These are phyloP conservation scores for Endotrypanum monterogeii DNA, from an alignment of 208 protist species.

Conservation along the genomic window DNA sequence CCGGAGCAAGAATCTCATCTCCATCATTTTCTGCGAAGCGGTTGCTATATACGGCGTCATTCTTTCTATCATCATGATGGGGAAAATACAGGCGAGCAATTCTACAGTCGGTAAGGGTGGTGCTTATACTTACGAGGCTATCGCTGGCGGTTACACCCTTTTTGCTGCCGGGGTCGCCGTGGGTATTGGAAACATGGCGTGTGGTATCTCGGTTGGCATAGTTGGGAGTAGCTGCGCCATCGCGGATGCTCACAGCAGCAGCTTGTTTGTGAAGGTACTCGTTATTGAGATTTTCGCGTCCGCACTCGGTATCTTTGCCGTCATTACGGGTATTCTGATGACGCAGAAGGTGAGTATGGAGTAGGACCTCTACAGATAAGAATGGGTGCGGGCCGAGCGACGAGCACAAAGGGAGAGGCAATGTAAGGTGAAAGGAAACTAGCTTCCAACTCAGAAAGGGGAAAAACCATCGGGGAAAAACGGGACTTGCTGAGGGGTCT, in stretches of 20 bases:
- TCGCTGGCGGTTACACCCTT: constrained; percentile 89
- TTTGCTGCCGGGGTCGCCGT: constrained; percentile 95
- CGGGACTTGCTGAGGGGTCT: too few species aligned
- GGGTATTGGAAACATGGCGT: constrained; percentile 96
- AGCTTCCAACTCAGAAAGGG: too few species aligned
- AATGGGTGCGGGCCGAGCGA: background rate
- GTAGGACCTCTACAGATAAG: constrained; percentile 16
- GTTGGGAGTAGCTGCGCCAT: constrained; percentile 96
- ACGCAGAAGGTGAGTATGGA: constrained; percentile 84
- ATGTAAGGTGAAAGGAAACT: too few species aligned
- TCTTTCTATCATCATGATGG: constrained; percentile 98
- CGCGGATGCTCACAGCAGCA: constrained; percentile 94
- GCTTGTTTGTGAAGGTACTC: constrained; percentile 97
- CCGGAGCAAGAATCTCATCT: constrained; percentile 94
- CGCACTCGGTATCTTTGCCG: constrained; percentile 97
- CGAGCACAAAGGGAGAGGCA: too few species aligned
- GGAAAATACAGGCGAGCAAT: constrained; percentile 81
- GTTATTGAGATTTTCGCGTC: constrained; percentile 98
- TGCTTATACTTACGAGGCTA: constrained; percentile 49
- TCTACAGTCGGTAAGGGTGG: constrained; percentile 43
- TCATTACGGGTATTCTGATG: constrained; percentile 98
- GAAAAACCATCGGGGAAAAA: background rate
- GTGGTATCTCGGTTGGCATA: constrained; percentile 95
- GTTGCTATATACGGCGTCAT: constrained; percentile 99
- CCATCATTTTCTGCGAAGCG: constrained; percentile 99